Conservation (phyloP, 164 flowering plant species). For the Stephania cephalantha region DNA sequence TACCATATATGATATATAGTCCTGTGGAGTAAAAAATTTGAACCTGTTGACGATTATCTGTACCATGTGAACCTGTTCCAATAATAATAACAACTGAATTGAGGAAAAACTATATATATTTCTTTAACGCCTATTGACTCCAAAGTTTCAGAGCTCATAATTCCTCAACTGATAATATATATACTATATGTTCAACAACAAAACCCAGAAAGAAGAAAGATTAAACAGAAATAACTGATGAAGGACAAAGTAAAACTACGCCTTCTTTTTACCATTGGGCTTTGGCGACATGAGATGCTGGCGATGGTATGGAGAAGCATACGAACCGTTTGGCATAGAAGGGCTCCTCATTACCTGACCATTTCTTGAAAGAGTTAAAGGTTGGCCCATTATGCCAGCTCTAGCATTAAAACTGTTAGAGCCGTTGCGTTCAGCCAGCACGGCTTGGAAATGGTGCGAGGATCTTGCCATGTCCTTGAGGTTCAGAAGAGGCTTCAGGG, state of each 20-base stretch:
- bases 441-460: conserved; percentile 60
- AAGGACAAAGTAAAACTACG: conserved; percentile 16
- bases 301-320: conserved; percentile 53
- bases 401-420: conserved; percentile 42
- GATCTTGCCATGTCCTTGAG: conserved; percentile 93
- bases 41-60: too few relatives aligned
- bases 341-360: conserved; percentile 50
- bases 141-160: not conserved
- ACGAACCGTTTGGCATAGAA: conserved; percentile 44
- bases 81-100: too few relatives aligned
- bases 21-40: too few relatives aligned
- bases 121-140: not conserved
- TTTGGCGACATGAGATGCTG: conserved; percentile 39
- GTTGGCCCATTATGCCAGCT: conserved; percentile 32
- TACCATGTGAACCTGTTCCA: too few relatives aligned
- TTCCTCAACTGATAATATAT: not conserved
- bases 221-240: not conserved
- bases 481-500: conserved; percentile 55
- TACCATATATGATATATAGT: too few relatives aligned
- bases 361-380: conserved; percentile 31
- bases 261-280: conserved; percentile 35
- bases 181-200: not conserved
- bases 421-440: conserved; percentile 52
- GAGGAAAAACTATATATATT: too few relatives aligned
- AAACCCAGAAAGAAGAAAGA: not conserved